Conservation (phyloP, 2,329 filamentous ascomycete species). For the Xylaria arbuscula region DNA sequence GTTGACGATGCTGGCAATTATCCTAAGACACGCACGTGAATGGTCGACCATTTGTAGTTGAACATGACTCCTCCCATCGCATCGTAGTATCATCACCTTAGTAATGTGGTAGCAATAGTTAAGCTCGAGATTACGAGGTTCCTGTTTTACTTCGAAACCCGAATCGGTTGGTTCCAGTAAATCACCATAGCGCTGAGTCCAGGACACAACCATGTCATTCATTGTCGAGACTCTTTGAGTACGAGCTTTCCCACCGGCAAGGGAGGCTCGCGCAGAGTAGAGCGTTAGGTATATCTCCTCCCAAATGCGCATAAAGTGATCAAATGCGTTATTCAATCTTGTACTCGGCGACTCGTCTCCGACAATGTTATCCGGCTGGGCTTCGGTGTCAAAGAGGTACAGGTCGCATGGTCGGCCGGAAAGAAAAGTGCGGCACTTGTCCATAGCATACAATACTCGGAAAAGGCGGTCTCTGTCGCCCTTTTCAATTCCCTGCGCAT, state of each 20-base stretch:
- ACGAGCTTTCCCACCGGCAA: conserved; percentile 8
- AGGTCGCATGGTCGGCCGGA: conserved; percentile 24
- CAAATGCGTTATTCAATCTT: conserved; percentile 10
- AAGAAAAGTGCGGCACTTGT: conserved; percentile 20
- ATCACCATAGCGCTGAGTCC: conserved; percentile 20
- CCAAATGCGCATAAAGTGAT: conserved; percentile 26
- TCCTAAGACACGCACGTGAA: conserved; percentile 17
- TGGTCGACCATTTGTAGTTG: conserved; percentile 21
- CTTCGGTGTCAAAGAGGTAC: conserved; percentile 24
- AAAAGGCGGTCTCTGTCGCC: conserved; percentile 21
- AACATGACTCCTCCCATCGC: conserved; percentile 13
- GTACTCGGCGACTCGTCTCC: not conserved
- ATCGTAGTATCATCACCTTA: conserved; percentile 24
- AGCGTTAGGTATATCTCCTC: conserved; percentile 27
- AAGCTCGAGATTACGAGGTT: conserved; percentile 18
- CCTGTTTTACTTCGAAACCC: not conserved
- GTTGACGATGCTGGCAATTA: conserved; percentile 11
- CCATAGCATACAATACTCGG: conserved; percentile 19
- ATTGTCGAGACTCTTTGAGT: conserved; percentile 13
- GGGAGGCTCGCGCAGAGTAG: conserved; percentile 15
- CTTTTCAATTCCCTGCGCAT: not conserved
- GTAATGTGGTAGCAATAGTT: conserved; percentile 26
- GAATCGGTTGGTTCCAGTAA: conserved; percentile 7
- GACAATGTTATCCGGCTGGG: not conserved
- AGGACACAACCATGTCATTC: conserved; percentile 3